Evolutionary conservation across 2,329 filamentous ascomycete genomes (phyloP).

Genomic region (Colletotrichum ledebouriae): DNA sequence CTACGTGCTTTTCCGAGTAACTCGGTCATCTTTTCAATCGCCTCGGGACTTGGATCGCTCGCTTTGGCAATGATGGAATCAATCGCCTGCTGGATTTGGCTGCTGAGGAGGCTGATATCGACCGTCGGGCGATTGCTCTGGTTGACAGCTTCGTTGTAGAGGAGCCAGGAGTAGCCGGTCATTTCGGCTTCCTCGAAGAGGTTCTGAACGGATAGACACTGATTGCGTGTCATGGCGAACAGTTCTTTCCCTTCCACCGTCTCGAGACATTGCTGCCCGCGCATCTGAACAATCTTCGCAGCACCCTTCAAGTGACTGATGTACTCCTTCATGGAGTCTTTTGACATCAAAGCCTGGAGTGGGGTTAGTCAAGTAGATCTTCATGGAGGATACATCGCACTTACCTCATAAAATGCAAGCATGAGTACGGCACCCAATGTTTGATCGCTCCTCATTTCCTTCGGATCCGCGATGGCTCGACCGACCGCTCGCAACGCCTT

Average conservation of each 20-base stretch:
- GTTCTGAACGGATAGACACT: constrained; percentile 42
- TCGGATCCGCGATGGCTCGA: constrained; percentile 36
- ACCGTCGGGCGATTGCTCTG: constrained; percentile 38
- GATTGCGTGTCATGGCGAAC: constrained; percentile 45
- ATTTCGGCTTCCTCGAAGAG: constrained; percentile 40
- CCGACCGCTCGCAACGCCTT: constrained; percentile 38
- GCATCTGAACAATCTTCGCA: constrained; percentile 43
- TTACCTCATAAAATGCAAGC: constrained; percentile 43
- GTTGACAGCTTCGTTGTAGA: constrained; percentile 38
- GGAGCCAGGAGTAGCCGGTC: constrained; percentile 42
- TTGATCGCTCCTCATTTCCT: constrained; percentile 34
- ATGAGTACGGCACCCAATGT: constrained; percentile 41
- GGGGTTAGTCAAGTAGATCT: not conserved
- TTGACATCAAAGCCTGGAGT: constrained; percentile 38
- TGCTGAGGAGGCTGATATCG: constrained; percentile 41
- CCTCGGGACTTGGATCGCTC: constrained; percentile 14
- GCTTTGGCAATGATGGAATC: constrained; percentile 31
- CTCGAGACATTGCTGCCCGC: constrained; percentile 37
- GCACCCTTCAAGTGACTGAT: constrained; percentile 45
- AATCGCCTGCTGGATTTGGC: constrained; percentile 41
- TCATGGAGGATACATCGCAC: fast-evolving
- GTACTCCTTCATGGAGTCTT: constrained; percentile 44
- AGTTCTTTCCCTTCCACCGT: constrained; percentile 42
- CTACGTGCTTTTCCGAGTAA: constrained; percentile 27
- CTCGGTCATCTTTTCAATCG: constrained; percentile 28